A percentile compares a stretch with the other conserved stretches of the same genome.
Evolutionary conservation across 208 protist genomes (phyloP).

Genomic region (Leishmania braziliensis): DNA sequence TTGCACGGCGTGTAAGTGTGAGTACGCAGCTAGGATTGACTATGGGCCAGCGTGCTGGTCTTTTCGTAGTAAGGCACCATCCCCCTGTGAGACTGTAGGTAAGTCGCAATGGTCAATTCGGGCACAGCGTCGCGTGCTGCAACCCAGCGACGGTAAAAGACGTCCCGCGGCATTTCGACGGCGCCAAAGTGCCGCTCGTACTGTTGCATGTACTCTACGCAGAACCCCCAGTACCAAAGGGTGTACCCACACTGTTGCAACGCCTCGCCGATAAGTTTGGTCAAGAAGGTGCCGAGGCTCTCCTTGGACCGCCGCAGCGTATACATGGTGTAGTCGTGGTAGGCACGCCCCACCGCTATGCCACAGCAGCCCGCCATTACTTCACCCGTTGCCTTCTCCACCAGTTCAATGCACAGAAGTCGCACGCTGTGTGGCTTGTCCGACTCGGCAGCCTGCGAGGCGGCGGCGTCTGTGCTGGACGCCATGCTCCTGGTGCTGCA

Average conservation of each 20-base stretch:
- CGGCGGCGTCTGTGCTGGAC: neutral
- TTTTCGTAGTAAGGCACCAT: slow-evolving; percentile 47
- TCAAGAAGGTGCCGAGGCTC: slow-evolving; percentile 56
- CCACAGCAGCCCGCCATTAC: slow-evolving; percentile 70
- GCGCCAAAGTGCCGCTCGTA: slow-evolving; percentile 60
- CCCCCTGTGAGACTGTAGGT: slow-evolving; percentile 37
- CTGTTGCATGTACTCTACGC: slow-evolving; percentile 69
- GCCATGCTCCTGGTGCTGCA: neutral
- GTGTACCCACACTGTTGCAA: slow-evolving; percentile 75
- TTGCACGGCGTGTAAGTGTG: no score
- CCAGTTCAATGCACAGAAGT: slow-evolving; percentile 55
- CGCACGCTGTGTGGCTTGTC: neutral
- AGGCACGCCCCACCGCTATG: slow-evolving; percentile 57
- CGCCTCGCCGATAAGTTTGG: slow-evolving; percentile 72
- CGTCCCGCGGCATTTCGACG: slow-evolving; percentile 27
- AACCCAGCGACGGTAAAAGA: slow-evolving; percentile 59
- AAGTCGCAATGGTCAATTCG: slow-evolving; percentile 34
- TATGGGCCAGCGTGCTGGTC: neutral
- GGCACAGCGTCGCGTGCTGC: slow-evolving; percentile 39
- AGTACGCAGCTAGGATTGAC: neutral
- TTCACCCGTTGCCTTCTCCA: slow-evolving; percentile 31
- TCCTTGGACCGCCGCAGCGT: slow-evolving; percentile 33
- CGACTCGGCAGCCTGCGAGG: neutral
- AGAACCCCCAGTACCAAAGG: slow-evolving; percentile 82
- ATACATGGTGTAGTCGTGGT: slow-evolving; percentile 87